Evolutionary conservation across 257 asterid genomes (phyloP), one percentile per base, ranked within the genome.

Genomic region (Cynanchum wilfordii): DNA sequence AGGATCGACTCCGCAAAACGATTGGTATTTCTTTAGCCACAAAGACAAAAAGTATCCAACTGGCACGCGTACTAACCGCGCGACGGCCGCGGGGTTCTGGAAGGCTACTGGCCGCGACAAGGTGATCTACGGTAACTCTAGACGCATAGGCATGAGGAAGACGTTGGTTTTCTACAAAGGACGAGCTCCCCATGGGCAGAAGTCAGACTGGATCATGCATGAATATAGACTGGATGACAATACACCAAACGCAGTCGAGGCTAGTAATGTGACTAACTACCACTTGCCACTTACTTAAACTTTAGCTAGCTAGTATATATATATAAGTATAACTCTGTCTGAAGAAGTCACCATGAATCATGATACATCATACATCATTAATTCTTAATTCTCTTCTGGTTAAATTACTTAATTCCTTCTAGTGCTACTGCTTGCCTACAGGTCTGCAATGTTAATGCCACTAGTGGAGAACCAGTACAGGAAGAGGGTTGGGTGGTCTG

Each of bases 71-170:
- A 88, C 94, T 0, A 86, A 88, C 56, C 88, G 94, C 1, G 91
- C 94, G 16, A 88, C 94, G 2, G 79, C 84, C 3, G 82, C 86
- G 0, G 94, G 94, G 36, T 84, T 88, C 50, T 88, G 91, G 94
- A 88, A 88, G 84, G 90, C 94, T 7, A 88, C 94, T 2, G 94
- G 94, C 8, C 88, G 91, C 5, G 94, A 88, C 78, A 88, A 88
- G 73, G 91, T 83, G 55, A 88, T 88, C 24, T 74, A 77, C 40
- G 81, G 86, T 20, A 75, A 79, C 72, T 72, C 85, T 0, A 69
- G 69, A 29, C 45, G 85, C 7, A 86, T 87, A 10, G 93, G 90
- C 62, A 87, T 84, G 90, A 79, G 93, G 79, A 87, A 87, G 86
- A 87, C 93, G 24, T 86, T 87, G 55, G 93, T 87, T 50, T 88